Percentiles rank a stretch among this genome's conserved stretches.
Conservation (phyloP, 257 asterid genomes). For the Solanum bukasovii region DNA sequence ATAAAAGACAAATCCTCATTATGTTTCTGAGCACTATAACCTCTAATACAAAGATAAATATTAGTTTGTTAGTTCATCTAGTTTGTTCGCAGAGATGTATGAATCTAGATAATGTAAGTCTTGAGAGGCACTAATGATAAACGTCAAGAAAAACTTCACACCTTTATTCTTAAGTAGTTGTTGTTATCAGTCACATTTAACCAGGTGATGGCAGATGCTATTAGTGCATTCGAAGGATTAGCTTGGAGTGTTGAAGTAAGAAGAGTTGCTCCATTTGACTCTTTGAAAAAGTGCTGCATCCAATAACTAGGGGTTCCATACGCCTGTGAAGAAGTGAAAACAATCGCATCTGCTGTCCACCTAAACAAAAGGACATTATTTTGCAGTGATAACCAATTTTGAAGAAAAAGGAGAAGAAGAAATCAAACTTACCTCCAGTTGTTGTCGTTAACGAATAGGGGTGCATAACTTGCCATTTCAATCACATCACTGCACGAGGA, state of each 20-base stretch:
- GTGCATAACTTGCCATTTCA: constrained; percentile 95
- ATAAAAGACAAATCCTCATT: not conserved
- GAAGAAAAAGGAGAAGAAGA: not conserved
- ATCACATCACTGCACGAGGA: constrained; percentile 51
- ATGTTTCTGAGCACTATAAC: not conserved
- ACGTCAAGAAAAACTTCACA: constrained; percentile 1
- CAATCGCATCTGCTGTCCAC: constrained; percentile 89
- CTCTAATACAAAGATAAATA: not conserved
- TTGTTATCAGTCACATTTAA: constrained; percentile 24
- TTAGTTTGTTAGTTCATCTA: not conserved
- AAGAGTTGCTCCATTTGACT: constrained; percentile 85
- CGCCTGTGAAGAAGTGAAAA: constrained; percentile 51
- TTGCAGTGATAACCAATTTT: not conserved
- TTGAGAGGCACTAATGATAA: not conserved
- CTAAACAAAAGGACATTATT: constrained; percentile 16
- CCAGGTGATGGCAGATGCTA: constrained; percentile 72
- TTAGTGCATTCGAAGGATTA: constrained; percentile 30
- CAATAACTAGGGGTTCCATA: constrained; percentile 96
- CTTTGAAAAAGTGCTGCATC: constrained; percentile 88
- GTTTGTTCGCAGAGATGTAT: not conserved
- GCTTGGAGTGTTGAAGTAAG: constrained; percentile 47
- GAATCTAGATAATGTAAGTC: not conserved
- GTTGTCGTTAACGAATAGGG: constrained; percentile 61
- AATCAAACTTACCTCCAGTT: constrained; percentile 39
- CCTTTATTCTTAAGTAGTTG: constrained; percentile 46